phyloP scores from a whole-genome alignment of 208 protist genomes.

The Wallacemonas sp. region DNA sequence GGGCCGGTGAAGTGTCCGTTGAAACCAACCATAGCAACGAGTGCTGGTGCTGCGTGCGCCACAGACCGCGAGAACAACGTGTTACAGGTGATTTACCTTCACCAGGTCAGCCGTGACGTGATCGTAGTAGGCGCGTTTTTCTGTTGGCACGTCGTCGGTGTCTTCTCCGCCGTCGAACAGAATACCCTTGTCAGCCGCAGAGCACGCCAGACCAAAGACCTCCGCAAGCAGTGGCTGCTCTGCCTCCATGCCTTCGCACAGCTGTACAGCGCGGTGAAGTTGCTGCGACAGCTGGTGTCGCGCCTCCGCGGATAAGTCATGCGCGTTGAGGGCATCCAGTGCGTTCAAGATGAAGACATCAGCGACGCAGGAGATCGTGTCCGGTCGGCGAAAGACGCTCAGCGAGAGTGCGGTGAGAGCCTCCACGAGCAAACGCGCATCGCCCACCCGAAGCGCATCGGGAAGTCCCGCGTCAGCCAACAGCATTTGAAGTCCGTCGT shows the following conservation, averaged over 20 bases:
- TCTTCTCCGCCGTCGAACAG: slow-evolving; percentile 61
- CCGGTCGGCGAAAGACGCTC: slow-evolving; percentile 41
- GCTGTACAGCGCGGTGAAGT: slow-evolving; percentile 54
- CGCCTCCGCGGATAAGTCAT: neutral
- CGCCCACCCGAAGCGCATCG: neutral
- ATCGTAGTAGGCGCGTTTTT: slow-evolving; percentile 73
- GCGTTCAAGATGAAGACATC: slow-evolving; percentile 30
- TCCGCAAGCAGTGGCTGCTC: slow-evolving; percentile 55
- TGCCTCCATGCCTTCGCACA: slow-evolving; percentile 71
- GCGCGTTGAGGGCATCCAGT: neutral
- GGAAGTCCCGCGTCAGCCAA: neutral
- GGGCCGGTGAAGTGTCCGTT: no score
- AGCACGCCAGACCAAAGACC: slow-evolving; percentile 30
- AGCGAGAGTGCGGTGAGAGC: slow-evolving; percentile 34
- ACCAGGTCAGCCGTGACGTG: slow-evolving; percentile 83
- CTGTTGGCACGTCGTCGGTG: slow-evolving; percentile 34
- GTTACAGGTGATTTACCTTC: slow-evolving; percentile 41
- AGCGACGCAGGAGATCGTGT: slow-evolving; percentile 35
- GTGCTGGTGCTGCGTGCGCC: no score
- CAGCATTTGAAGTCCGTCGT: neutral
- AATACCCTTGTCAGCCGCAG: slow-evolving; percentile 33
- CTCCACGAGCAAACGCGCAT: slow-evolving; percentile 34
- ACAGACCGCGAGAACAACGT: no score
- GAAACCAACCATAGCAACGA: slow-evolving; percentile 8
- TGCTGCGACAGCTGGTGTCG: slow-evolving; percentile 44